Evolutionary conservation across 2,329 filamentous ascomycete genomes (phyloP).

Genomic region (Ceratocystis lukuohia): DNA sequence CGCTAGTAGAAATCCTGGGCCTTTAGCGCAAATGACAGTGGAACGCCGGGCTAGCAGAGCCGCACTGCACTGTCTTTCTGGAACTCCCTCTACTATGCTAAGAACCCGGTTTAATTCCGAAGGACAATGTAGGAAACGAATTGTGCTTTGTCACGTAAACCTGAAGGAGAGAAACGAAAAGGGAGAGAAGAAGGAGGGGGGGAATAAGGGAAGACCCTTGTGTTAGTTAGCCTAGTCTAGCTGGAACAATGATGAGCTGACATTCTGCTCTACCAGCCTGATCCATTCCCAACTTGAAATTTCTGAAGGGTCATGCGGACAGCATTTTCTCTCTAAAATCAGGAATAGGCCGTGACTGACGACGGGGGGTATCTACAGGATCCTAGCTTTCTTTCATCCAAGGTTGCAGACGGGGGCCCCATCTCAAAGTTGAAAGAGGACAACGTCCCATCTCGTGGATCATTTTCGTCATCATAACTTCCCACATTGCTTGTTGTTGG

Average conservation of each 20-base stretch:
- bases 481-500: not conserved
- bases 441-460: not conserved
- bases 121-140: no score
- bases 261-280: not conserved
- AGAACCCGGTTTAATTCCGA: no score
- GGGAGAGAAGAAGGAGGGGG: not conserved
- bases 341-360: not conserved
- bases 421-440: not conserved
- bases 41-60: not conserved
- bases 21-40: not conserved
- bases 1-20: not conserved
- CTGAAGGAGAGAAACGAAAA: not conserved
- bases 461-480: not conserved
- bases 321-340: not conserved
- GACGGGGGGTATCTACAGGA: not conserved
- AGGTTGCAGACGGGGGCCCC: not conserved
- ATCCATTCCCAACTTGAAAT: not conserved
- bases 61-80: not conserved
- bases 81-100: not conserved
- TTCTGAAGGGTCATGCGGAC: slow-evolving; percentile 4
- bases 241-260: slow-evolving; percentile 6
- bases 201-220: not conserved
- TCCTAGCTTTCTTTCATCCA: slow-evolving; percentile 6
- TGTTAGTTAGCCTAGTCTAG: not conserved
- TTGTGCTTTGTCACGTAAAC: no score